phyloP scores from a whole-genome alignment of 2,329 filamentous ascomycete species.

The Trichoderma simmonsii region DNA sequence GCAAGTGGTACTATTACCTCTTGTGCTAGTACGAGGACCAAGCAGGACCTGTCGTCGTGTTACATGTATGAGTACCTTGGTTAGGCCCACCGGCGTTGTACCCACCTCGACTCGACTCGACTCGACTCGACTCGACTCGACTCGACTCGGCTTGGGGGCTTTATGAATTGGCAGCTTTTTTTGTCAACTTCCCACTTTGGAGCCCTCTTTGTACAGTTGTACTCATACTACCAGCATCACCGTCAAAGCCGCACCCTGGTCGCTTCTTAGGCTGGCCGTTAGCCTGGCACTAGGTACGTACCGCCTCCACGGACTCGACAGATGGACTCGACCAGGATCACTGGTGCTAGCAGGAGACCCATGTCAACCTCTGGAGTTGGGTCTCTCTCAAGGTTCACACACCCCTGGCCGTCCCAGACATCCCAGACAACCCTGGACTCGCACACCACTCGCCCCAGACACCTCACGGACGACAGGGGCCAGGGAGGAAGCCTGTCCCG shows the following conservation, averaged over 20 bases:
- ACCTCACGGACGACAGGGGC: slow-evolving; percentile 20
- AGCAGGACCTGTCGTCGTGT: neutral
- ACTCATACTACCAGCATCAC: neutral
- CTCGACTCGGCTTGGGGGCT: neutral
- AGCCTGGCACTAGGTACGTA: slow-evolving; percentile 17
- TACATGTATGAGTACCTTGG: neutral
- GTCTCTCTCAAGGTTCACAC: slow-evolving; percentile 14
- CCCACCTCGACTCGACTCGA: neutral
- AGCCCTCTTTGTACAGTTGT: neutral
- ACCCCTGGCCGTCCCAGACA: slow-evolving; percentile 8
- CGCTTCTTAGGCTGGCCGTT: neutral
- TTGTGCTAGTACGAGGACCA: neutral
- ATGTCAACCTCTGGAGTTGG: neutral
- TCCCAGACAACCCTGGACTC: neutral
- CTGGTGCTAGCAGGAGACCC: neutral
- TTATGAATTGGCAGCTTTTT: neutral
- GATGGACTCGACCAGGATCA: neutral
- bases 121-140: neutral
- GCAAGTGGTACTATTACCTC: neutral
- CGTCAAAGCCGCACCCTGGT: neutral
- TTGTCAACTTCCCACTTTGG: slow-evolving; percentile 7
- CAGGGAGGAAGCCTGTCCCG: slow-evolving; percentile 18
- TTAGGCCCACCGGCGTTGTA: neutral
- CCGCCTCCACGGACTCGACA: slow-evolving; percentile 14
- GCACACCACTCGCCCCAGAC: slow-evolving; percentile 19